Conservation (phyloP, 2,329 filamentous ascomycete species). For the Hymenoscyphus infarciens region DNA sequence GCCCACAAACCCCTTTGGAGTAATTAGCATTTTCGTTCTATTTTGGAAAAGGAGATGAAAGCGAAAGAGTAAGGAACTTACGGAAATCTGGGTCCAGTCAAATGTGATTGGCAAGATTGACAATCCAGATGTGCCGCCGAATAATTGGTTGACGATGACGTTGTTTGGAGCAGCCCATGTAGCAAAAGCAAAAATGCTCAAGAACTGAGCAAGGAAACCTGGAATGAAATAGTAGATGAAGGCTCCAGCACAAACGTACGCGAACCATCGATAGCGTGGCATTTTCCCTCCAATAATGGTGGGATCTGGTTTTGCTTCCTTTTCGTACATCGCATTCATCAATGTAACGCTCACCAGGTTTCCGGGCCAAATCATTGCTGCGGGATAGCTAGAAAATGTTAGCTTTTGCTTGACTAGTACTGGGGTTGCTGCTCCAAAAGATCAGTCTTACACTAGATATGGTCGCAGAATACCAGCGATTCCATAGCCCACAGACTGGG, state of each 20-base stretch:
- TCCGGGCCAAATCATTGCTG: constrained; percentile 65
- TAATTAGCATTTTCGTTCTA: neutral
- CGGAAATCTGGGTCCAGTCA: constrained; percentile 67
- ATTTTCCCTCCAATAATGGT: constrained; percentile 43
- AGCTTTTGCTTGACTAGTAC: constrained; percentile 3
- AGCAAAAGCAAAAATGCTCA: constrained; percentile 66
- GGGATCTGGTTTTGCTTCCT: constrained; percentile 48
- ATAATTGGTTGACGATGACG: constrained; percentile 65
- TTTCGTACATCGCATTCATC: constrained; percentile 58
- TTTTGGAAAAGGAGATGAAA: neutral
- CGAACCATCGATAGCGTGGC: constrained; percentile 38
- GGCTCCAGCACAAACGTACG: constrained; percentile 39
- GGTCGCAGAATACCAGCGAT: constrained; percentile 56
- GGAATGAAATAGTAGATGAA: constrained; percentile 53
- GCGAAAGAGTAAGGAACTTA: neutral
- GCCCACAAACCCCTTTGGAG: constrained; percentile 13
- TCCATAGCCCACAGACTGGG: constrained; percentile 61
- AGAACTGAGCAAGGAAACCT: constrained; percentile 61
- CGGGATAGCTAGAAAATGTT: constrained; percentile 39
- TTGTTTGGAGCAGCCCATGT: constrained; percentile 70
- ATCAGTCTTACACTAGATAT: constrained; percentile 56
- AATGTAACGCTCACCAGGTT: constrained; percentile 51
- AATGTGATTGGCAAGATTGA: constrained; percentile 71
- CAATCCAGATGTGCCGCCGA: constrained; percentile 62
- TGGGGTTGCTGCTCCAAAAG: neutral